Conservation (phyloP, 805 yeast genomes). For the Ogataea allantospora region DNA sequence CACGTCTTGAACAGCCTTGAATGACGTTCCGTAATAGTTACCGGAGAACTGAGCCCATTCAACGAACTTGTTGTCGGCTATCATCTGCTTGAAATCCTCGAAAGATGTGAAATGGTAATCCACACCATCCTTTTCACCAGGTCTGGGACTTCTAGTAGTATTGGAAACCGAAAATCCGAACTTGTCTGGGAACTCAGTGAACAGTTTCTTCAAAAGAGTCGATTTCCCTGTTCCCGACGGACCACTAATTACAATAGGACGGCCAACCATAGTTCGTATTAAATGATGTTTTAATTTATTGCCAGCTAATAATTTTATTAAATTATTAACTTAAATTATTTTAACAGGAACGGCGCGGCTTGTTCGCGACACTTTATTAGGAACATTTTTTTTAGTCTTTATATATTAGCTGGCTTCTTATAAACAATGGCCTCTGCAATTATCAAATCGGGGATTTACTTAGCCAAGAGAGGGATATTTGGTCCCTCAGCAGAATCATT, state of each 20-base stretch:
- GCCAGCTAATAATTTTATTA: constrained; percentile 8
- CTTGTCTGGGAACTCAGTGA: constrained; percentile 83
- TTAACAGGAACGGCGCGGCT: too few species aligned
- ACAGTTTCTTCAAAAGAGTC: constrained; percentile 82
- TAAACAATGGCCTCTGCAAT: constrained; percentile 22
- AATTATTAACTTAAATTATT: not conserved
- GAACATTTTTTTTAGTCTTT: constrained; percentile 3
- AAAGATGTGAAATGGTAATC: constrained; percentile 87
- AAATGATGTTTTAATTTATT: not conserved
- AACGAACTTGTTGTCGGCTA: constrained; percentile 73
- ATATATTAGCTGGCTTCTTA: constrained; percentile 12
- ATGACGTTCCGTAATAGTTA: constrained; percentile 93
- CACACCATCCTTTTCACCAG: constrained; percentile 84
- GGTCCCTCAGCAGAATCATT: constrained; percentile 22
- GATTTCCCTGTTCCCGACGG: constrained; percentile 98
- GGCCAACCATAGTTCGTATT: constrained; percentile 34
- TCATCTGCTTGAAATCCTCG: constrained; percentile 74
- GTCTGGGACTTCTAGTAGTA: constrained; percentile 89
- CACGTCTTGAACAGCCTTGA: constrained; percentile 80
- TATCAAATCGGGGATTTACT: constrained; percentile 19
- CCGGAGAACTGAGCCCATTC: constrained; percentile 99
- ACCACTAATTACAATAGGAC: constrained; percentile 94
- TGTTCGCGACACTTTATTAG: constrained; percentile 1
- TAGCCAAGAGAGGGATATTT: constrained; percentile 27
- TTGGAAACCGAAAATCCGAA: constrained; percentile 95